Evolutionary conservation across 1,284 basidiomycete genomes (phyloP).

Genomic region (Testicularia cyperi): DNA sequence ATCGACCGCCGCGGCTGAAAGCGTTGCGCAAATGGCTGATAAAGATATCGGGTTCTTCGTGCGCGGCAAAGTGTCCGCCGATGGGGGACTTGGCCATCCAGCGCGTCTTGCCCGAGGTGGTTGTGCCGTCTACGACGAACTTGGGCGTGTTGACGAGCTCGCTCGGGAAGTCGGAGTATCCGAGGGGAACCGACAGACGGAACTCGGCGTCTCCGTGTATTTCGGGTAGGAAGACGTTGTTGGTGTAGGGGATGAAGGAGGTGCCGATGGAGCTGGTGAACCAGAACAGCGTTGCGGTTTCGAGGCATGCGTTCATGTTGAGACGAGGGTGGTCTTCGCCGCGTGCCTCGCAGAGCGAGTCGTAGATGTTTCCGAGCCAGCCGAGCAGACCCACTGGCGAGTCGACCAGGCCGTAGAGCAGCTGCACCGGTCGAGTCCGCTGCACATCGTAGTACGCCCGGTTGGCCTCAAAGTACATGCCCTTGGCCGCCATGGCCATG

Average conservation of each 20-base stretch:
- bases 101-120: slow-evolving; percentile 21
- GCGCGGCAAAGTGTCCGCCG: slow-evolving; percentile 50
- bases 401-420: slow-evolving; percentile 39
- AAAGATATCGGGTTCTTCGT: slow-evolving; percentile 44
- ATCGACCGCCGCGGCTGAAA: slow-evolving; percentile 27
- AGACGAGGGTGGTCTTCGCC: slow-evolving; percentile 17
- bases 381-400: slow-evolving; percentile 44
- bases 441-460: slow-evolving; percentile 46
- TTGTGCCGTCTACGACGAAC: slow-evolving; percentile 28
- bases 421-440: slow-evolving; percentile 26
- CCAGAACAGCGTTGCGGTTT: slow-evolving; percentile 35
- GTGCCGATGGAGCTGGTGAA: slow-evolving; percentile 43
- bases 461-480: slow-evolving; percentile 25
- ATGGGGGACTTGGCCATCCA: slow-evolving; percentile 32
- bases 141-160: slow-evolving; percentile 41
- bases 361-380: slow-evolving; percentile 45
- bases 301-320: slow-evolving; percentile 30
- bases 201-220: slow-evolving; percentile 22
- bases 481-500: slow-evolving; percentile 20
- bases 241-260: slow-evolving; percentile 44
- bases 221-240: slow-evolving; percentile 37
- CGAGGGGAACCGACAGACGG: slow-evolving; percentile 33
- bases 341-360: slow-evolving; percentile 11
- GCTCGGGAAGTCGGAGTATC: slow-evolving; percentile 42
- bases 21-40: slow-evolving; percentile 43